phyloP scores from a whole-genome alignment of 116 monocot species.

The Thalassia testudinum region DNA sequence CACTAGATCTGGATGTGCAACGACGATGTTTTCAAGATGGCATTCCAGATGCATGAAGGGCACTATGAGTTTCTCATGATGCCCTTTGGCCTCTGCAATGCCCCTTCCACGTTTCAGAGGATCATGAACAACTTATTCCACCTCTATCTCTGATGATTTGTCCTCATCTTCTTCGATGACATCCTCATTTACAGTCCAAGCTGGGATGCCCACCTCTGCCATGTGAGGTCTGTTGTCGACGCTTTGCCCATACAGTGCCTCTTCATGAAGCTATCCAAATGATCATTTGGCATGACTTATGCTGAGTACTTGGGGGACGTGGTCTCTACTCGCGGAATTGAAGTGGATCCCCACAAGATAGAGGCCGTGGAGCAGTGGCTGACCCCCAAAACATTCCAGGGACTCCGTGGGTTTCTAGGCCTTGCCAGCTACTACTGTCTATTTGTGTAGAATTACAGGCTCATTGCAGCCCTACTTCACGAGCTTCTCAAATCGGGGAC shows the following conservation, averaged over 20 bases:
- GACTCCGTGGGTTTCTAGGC: not conserved
- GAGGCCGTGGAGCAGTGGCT: not conserved
- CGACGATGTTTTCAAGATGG: not conserved
- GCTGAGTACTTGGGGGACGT: not conserved
- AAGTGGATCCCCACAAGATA: not conserved
- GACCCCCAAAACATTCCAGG: not conserved
- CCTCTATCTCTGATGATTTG: not conserved
- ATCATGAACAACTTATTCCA: not conserved
- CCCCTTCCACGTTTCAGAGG: not conserved
- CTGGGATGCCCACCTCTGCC: not conserved
- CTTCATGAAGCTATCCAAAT: not conserved
- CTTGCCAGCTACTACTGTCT: not conserved
- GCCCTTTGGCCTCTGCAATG: not conserved
- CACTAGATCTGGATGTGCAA: not conserved
- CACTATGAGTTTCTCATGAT: not conserved
- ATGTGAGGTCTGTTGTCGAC: not conserved
- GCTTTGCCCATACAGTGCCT: not conserved
- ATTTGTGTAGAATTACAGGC: not conserved
- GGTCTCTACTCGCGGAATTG: not conserved
- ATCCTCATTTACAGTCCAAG: not conserved
- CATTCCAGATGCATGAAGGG: not conserved
- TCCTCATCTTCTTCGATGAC: not conserved
- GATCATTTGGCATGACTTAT: not conserved
- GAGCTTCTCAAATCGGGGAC: not conserved
- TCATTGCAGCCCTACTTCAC: not conserved